These are phyloP conservation scores for Thuidium tamariscinum DNA, from an alignment of 225 moss, liverwort and hornwort genomes.

Conservation along the genomic window DNA sequence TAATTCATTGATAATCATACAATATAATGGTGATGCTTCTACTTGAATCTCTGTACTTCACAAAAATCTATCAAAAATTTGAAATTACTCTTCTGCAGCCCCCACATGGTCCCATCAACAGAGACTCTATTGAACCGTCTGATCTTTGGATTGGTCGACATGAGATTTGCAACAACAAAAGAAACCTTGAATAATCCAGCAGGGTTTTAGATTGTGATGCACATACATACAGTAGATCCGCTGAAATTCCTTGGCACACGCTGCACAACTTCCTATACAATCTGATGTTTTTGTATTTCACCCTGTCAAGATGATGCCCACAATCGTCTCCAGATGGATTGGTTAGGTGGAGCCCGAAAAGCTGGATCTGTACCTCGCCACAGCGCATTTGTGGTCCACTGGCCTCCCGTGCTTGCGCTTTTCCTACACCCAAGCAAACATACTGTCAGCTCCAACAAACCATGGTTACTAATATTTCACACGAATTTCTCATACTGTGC, in stretches of 20 bases:
- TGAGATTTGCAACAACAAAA: background rate
- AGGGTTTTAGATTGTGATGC: background rate
- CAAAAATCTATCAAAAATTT: background rate
- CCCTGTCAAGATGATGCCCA: conserved; percentile 35
- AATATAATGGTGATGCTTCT: background rate
- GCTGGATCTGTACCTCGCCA: conserved; percentile 42
- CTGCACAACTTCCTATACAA: conserved; percentile 14
- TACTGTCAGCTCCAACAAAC: background rate
- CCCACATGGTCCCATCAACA: background rate
- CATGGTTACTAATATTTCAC: background rate
- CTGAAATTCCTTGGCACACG: background rate
- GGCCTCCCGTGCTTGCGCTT: conserved; percentile 24
- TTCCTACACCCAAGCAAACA: conserved; percentile 13
- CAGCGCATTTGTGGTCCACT: conserved; percentile 33
- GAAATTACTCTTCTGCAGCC: background rate
- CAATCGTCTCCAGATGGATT: conserved; percentile 50
- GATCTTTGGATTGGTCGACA: background rate
- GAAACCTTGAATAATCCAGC: background rate
- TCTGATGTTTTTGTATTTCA: background rate
- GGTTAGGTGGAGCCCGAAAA: conserved; percentile 21
- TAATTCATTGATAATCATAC: background rate
- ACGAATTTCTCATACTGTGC: background rate
- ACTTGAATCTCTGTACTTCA: background rate
- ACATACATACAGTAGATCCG: background rate
- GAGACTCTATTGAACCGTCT: background rate